Conservation (phyloP, 2,329 filamentous ascomycete genomes). For the Falciphora oryzae region DNA sequence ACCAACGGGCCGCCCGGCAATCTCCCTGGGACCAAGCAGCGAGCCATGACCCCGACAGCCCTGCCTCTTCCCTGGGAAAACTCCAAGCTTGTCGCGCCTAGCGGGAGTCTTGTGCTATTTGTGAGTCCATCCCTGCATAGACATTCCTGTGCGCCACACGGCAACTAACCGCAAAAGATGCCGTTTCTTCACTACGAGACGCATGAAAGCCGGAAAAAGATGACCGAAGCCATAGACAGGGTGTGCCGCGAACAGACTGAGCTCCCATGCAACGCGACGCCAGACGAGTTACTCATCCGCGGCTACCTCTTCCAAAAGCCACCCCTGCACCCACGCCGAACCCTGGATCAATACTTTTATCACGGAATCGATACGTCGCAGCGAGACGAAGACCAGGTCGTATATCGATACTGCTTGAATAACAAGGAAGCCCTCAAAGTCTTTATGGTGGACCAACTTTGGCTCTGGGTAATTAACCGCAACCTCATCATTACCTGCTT, state of each 20-base stretch:
- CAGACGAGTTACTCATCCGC: slow-evolving; percentile 40
- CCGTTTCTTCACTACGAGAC: slow-evolving; percentile 63
- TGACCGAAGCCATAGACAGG: slow-evolving; percentile 45
- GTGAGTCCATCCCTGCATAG: slow-evolving; percentile 18
- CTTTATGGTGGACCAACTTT: slow-evolving; percentile 65
- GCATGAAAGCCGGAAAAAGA: slow-evolving; percentile 44
- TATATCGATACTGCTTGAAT: slow-evolving; percentile 48
- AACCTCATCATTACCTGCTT: slow-evolving; percentile 57
- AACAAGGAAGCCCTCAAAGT: slow-evolving; percentile 44
- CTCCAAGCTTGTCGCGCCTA: slow-evolving; percentile 23
- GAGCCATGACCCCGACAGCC: slow-evolving; percentile 18
- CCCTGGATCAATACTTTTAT: slow-evolving; percentile 61
- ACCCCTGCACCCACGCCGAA: slow-evolving; percentile 53
- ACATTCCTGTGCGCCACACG: slow-evolving; percentile 13
- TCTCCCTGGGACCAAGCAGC: slow-evolving; percentile 27
- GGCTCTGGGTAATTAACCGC: slow-evolving; percentile 55
- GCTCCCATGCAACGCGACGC: slow-evolving; percentile 21
- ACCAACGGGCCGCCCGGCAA: slow-evolving; percentile 30
- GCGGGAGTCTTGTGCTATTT: slow-evolving; percentile 28
- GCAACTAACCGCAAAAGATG: slow-evolving; percentile 42
- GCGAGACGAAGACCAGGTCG: slow-evolving; percentile 58
- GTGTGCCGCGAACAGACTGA: slow-evolving; percentile 26
- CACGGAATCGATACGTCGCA: slow-evolving; percentile 55
- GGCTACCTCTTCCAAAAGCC: slow-evolving; percentile 40
- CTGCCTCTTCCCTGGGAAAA: slow-evolving; percentile 23